Evolutionary conservation across 2,329 filamentous ascomycete genomes (phyloP).

Genomic region (Calonectria pteridis): DNA sequence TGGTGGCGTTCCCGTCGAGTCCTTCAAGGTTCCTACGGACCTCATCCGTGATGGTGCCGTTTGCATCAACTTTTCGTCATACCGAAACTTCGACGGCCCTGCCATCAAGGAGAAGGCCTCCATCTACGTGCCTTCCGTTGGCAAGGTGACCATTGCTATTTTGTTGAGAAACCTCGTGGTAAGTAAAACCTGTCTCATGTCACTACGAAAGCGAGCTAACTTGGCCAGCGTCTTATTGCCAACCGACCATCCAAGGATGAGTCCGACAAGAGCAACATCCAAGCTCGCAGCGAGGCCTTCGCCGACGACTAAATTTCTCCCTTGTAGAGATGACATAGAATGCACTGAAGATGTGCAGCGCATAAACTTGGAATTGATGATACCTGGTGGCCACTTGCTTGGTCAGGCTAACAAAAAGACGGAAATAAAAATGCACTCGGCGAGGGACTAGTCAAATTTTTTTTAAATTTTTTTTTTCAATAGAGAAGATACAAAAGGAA

Average conservation of each 20-base stretch:
- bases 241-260: slow-evolving; percentile 59
- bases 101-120: slow-evolving; percentile 95
- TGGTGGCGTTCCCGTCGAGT: slow-evolving; percentile 88
- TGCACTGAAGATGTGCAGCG: neutral
- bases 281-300: slow-evolving; percentile 58
- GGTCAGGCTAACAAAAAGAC: slow-evolving; percentile 8
- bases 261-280: slow-evolving; percentile 48
- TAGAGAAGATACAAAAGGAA: slow-evolving; percentile 6
- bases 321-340: neutral
- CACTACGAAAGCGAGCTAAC: slow-evolving; percentile 39
- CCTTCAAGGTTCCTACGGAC: slow-evolving; percentile 89
- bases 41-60: slow-evolving; percentile 90
- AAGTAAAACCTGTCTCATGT: slow-evolving; percentile 53
- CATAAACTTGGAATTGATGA: slow-evolving; percentile 13
- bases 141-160: slow-evolving; percentile 96
- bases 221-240: slow-evolving; percentile 62
- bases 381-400: slow-evolving; percentile 14
- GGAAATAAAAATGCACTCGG: neutral
- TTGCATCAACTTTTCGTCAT: slow-evolving; percentile 99
- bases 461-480: slow-evolving; percentile 2
- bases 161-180: slow-evolving; percentile 90
- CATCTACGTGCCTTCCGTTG: slow-evolving; percentile 96
- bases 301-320: slow-evolving; percentile 49
- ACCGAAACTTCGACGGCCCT: slow-evolving; percentile 88
- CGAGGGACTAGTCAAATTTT: neutral